These are phyloP conservation scores for Nigrospora oryzae DNA, from an alignment of 2,329 filamentous ascomycete species.

Conservation along the genomic window DNA sequence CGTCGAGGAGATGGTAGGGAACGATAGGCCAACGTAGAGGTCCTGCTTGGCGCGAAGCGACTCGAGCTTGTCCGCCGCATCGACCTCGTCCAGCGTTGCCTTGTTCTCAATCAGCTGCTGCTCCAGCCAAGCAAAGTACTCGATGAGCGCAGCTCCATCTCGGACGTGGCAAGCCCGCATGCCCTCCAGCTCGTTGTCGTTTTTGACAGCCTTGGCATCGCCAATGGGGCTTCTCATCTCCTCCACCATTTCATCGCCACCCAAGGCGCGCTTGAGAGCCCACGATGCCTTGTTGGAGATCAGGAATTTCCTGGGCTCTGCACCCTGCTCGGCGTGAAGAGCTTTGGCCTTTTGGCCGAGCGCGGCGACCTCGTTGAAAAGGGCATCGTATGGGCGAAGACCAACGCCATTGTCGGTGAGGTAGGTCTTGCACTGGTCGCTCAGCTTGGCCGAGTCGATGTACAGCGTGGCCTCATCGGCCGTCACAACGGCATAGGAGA, in stretches of 20 bases:
- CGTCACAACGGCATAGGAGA: conserved; percentile 88
- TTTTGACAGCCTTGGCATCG: conserved; percentile 92
- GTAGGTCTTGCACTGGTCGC: conserved; percentile 58
- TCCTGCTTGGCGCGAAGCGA: conserved; percentile 58
- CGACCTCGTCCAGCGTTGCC: conserved; percentile 72
- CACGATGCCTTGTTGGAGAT: conserved; percentile 88
- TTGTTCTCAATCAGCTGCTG: conserved; percentile 72
- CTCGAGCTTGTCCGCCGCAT: conserved; percentile 87
- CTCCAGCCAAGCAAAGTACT: conserved; percentile 97
- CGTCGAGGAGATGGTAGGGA: conserved; percentile 92
- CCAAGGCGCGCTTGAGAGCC: conserved; percentile 80
- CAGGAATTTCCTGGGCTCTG: conserved; percentile 58
- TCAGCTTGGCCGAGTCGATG: conserved; percentile 72
- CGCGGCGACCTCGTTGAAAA: conserved; percentile 69
- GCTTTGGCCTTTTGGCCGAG: conserved; percentile 37
- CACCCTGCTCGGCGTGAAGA: conserved; percentile 15
- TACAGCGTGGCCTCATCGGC: conserved; percentile 71
- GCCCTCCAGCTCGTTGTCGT: conserved; percentile 77
- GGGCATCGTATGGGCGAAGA: conserved; percentile 72
- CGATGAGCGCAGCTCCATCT: conserved; percentile 81
- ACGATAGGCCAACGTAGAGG: conserved; percentile 82
- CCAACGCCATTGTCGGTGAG: conserved; percentile 61
- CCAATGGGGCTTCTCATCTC: conserved; percentile 80
- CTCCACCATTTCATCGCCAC: conserved; percentile 77
- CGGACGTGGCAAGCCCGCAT: conserved; percentile 93